Conservation (phyloP, 495 filamentous ascomycete species). For the Xanthoparmelia taractica region DNA sequence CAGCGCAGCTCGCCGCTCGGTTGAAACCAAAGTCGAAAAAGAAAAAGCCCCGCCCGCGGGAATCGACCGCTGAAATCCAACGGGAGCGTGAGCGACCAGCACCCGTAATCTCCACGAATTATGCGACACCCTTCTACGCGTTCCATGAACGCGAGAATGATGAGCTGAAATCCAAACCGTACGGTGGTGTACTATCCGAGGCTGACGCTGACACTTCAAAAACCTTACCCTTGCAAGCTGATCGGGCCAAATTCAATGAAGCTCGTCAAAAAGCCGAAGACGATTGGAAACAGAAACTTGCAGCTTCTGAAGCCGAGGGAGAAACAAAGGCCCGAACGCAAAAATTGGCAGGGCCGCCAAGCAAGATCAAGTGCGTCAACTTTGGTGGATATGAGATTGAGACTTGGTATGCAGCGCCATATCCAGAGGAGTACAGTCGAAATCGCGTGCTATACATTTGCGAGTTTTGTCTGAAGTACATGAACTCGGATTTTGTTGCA, state of each 20-base stretch:
- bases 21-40: conserved; percentile 32
- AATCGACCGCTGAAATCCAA: conserved; percentile 37
- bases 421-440: conserved; percentile 95
- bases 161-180: conserved; percentile 85
- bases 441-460: conserved; percentile 95
- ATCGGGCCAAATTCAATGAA: conserved; percentile 77
- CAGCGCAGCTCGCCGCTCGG: conserved; percentile 52
- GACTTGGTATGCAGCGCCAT: conserved; percentile 98
- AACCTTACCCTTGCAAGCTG: conserved; percentile 69
- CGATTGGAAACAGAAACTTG: conserved; percentile 67
- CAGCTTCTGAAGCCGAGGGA: conserved; percentile 38
- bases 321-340: conserved; percentile 44
- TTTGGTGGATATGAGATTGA: conserved; percentile 97
- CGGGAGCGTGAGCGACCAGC: conserved; percentile 41
- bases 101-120: conserved; percentile 43
- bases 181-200: conserved; percentile 86
- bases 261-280: conserved; percentile 86
- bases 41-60: conserved; percentile 25
- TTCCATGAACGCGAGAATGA: conserved; percentile 83
- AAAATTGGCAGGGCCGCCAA: conserved; percentile 77
- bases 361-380: conserved; percentile 96
- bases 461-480: conserved; percentile 98
- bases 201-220: conserved; percentile 83
- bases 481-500: conserved; percentile 96
- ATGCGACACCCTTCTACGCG: conserved; percentile 69